These are phyloP conservation scores for Setaria viridis DNA, from an alignment of 202 grass and related monocot species.

Conservation along the genomic window DNA sequence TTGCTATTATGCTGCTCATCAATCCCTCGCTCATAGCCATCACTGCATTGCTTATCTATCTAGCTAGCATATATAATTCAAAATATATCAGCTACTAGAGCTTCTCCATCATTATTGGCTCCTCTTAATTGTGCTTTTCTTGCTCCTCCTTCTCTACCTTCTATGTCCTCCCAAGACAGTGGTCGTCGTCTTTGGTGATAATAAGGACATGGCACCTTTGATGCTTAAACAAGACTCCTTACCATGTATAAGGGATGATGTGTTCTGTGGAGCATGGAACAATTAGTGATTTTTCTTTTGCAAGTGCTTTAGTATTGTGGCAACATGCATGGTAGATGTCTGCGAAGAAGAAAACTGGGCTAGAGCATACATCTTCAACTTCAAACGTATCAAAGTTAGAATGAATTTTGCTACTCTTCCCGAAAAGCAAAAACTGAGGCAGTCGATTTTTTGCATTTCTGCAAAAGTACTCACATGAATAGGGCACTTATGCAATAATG, in stretches of 20 bases:
- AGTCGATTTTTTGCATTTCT: background rate
- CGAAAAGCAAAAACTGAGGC: too few relatives aligned
- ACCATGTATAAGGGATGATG: background rate
- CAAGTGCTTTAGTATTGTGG: background rate
- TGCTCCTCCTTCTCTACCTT: background rate
- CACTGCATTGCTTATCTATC: too few relatives aligned
- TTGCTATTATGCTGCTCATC: too few relatives aligned
- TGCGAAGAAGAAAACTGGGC: background rate
- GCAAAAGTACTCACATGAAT: background rate
- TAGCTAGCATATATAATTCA: too few relatives aligned
- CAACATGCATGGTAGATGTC: background rate
- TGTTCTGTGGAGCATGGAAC: background rate
- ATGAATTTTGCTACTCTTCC: background rate
- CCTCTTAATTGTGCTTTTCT: too few relatives aligned
- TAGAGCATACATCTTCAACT: background rate
- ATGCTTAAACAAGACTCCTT: background rate
- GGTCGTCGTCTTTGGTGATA: background rate
- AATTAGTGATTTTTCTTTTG: too few relatives aligned
- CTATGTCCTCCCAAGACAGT: background rate
- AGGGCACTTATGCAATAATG: constrained; percentile 5
- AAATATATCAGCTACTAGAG: too few relatives aligned
- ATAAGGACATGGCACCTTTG: background rate
- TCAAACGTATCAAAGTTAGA: background rate
- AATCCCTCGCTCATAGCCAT: too few relatives aligned
- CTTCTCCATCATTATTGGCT: too few relatives aligned